Conservation (phyloP, 2,329 filamentous ascomycete genomes). For the Plectosphaerella plurivora region DNA sequence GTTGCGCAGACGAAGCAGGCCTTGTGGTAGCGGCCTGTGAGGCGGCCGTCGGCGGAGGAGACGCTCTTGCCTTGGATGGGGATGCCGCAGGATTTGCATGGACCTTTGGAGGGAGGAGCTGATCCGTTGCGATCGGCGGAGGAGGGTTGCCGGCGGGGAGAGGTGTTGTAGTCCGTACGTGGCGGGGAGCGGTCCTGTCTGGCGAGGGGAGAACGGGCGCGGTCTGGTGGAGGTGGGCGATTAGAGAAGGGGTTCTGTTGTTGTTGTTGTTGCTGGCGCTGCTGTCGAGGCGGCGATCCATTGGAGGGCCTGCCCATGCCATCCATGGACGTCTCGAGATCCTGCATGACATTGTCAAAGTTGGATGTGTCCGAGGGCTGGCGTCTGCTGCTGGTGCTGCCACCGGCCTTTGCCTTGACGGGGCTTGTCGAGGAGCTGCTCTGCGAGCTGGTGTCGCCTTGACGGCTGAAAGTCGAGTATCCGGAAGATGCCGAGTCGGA, state of each 20-base stretch:
- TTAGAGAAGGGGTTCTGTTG: conserved; percentile 2
- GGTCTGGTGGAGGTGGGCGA: conserved; percentile 9
- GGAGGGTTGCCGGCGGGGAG: conserved; percentile 7
- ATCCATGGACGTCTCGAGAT: conserved; percentile 49
- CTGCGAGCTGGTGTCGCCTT: conserved; percentile 56
- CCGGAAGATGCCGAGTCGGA: conserved; percentile 63
- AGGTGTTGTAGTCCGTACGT: conserved; percentile 4
- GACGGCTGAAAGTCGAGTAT: conserved; percentile 54
- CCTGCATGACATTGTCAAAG: conserved; percentile 50
- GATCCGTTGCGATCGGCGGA: conserved; percentile 1
- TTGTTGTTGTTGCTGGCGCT: conserved; percentile 10
- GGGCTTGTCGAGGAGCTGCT: conserved; percentile 55
- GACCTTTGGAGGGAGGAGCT: conserved; percentile 40
- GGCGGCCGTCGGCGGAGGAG: conserved; percentile 84
- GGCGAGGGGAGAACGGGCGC: conserved; percentile 17
- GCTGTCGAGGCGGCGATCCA: conserved; percentile 13
- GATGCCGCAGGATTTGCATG: conserved; percentile 77
- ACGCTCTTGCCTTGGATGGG: conserved; percentile 87
- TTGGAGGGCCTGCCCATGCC: conserved; percentile 19
- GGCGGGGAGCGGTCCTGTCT: conserved; percentile 9
- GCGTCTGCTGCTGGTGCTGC: conserved; percentile 13
- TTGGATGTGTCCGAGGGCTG: conserved; percentile 38
- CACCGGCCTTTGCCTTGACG: conserved; percentile 20
- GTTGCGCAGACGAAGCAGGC: conserved; percentile 88
- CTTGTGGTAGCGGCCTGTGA: conserved; percentile 93